These are phyloP conservation scores for Pseudoturritis turrita DNA, from an alignment of 345 rosid genomes.

Conservation along the genomic window DNA sequence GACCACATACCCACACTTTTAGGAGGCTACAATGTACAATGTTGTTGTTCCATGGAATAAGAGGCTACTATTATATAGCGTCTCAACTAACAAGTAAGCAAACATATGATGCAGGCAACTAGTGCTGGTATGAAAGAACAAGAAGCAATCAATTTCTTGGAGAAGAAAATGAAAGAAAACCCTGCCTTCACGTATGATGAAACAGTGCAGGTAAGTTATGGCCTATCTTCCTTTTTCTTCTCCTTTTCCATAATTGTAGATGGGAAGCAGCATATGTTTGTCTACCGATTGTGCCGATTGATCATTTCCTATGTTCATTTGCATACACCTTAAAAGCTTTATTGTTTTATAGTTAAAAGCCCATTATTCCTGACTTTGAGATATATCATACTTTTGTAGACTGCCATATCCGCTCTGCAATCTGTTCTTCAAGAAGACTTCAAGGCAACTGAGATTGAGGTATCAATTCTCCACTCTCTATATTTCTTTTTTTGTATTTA, in stretches of 20 bases:
- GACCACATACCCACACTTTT: neutral
- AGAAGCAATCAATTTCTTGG: slow-evolving; percentile 97
- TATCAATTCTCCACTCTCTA: slow-evolving; percentile 14
- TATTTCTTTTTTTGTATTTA: neutral
- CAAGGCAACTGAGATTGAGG: slow-evolving; percentile 96
- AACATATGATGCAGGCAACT: slow-evolving; percentile 62
- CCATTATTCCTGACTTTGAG: neutral
- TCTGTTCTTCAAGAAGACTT: slow-evolving; percentile 91
- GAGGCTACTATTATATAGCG: neutral
- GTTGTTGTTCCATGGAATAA: neutral
- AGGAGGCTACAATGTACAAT: neutral
- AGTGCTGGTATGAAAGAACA: slow-evolving; percentile 98
- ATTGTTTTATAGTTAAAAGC: neutral
- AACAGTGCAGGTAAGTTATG: slow-evolving; percentile 78
- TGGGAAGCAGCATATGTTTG: neutral
- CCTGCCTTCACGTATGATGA: slow-evolving; percentile 79
- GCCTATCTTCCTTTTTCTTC: neutral
- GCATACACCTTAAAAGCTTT: neutral
- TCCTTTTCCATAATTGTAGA: neutral
- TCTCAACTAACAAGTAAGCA: neutral
- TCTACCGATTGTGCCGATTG: neutral
- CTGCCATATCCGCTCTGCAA: slow-evolving; percentile 77
- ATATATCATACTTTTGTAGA: slow-evolving; percentile 32
- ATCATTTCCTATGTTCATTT: neutral
- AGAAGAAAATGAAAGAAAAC: slow-evolving; percentile 97